Evolutionary conservation across 1,284 basidiomycete genomes (phyloP), one percentile per base, ranked within the genome.

Genomic region (Phylloboletellus chloephorus): DNA sequence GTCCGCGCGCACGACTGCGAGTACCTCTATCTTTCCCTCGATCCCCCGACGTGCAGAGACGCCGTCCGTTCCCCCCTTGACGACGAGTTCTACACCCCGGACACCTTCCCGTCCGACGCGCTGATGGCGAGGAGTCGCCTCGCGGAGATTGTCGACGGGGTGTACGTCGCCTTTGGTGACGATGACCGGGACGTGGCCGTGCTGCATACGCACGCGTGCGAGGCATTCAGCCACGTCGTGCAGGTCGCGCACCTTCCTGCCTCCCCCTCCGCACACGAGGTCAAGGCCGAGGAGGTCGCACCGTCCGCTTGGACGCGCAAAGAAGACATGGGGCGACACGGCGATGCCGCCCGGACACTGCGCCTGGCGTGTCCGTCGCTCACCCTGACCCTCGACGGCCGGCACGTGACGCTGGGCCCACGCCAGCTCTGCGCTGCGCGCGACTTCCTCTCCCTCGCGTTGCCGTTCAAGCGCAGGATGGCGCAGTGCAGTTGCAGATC

Each of bases 201-300:
- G 11, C 31, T 54, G 13, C 41, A 39, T 21, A 47, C 43, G 5
- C 37, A 39, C 7, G 47, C 45, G 16, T n/a, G 37, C 31, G 17
- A 37, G 9, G 25, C 32, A 0, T 56, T 60, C 26, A 56, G 36
- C n/a, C 55, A 58, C 23, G 28, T 58, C 32, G 26, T 58, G 21
- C 44, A 38, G 22, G 20, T 58, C 25, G 24, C 11, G 15, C 26
- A 5, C n/a, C 32, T 31, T n/a, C n/a, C n/a, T n/a, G n/a, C n/a
- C n/a, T n/a, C n/a, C n/a, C n/a, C n/a, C n/a, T n/a, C n/a, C n/a
- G n/a, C n/a, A n/a, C n/a, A n/a, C n/a, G n/a, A n/a, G n/a, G n/a
- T n/a, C n/a, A n/a, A n/a, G 3, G 9, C 24, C 15, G 5, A 9
- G 10, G 3, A 12, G 12, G 9, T 13, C 17, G 5, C 7, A 6